Evolutionary conservation across 768 basidiomycete genomes (phyloP), one percentile per base, ranked within the genome.

Genomic region (Leccinum sublutescens): DNA sequence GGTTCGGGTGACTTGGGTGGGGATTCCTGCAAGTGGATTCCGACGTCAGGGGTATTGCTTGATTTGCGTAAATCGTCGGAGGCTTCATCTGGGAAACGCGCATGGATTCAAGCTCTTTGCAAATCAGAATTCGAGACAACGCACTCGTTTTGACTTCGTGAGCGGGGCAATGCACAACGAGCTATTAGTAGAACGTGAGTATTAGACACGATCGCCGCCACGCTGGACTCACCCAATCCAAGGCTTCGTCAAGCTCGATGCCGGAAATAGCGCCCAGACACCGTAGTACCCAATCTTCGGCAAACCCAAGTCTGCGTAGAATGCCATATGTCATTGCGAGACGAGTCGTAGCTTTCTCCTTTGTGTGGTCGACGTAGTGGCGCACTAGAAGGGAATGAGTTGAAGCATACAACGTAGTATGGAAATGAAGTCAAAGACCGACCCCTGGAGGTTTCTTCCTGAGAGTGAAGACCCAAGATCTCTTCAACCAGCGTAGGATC

Each of bases 281-380:
- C 64, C 89, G 81, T 52, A 84, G 79, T 5, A 93, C 87, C 54
- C 83, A 77, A 11, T 79, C 79, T 66, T 91, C 85, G 2, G 80
- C 72, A 69, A 93, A 93, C 4, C 91, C 92, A 23, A 95, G 78
- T 51, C 90, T 82, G 61, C 88, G 79, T 31, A 98, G 77, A 27
- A 89, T 82, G 49, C 93, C 92, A 68, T 90, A 94, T 0, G 89
- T 89, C 47, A 92, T 79, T 15, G 85, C 95, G 23, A 97, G 79
- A 57, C 85, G 83, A 10, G 83, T 72, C 2, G 92, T 72, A 2
- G 79, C 75, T 68, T 91, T 96, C 45, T 96, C 93, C 64, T 86
- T 85, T 1, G 83, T 63, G 58, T 86, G 82, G 36, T 87, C 82
- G 3, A 81, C 43, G 15, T 54, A 54, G 17, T 59, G 40, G 25